Evolutionary conservation across 805 yeast species (phyloP), one percentile per base, ranked within the genome.

Genomic region (Clavispora phyllophila): DNA sequence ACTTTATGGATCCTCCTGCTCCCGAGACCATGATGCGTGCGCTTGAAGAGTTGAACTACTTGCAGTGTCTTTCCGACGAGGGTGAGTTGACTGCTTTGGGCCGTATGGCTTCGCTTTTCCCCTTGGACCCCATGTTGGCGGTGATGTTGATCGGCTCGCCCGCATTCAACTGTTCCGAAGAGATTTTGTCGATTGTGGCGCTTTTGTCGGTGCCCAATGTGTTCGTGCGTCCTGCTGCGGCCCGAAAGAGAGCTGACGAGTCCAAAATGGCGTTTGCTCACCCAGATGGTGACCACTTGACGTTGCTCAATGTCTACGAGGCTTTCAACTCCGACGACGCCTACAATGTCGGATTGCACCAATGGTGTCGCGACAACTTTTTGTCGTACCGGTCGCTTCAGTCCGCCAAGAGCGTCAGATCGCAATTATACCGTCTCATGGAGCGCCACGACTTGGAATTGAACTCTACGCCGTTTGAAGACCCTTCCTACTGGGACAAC

Each of bases 1-100:
- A 93, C 63, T 91, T 93, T 61, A 91, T 91, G 96, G 99, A 91
- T 60, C 98, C 99, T 7, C 99, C 99, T 12, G 98, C 98, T 2
- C 99, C 99, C 9, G 99, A 91, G 65, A 93, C 99, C 6, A 93
- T 91, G 99, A 93, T 93, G 99, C 78, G 99, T 62, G 98, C 98
- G 0, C 71, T 91, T 49, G 99, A 91, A 64, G 99, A 91, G 63
- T 75, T 91, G 57, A 90, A 93, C 60, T 93, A 88, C 60, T 71
- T 91, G 48, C 82, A 84, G 18, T 93, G 97, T 68, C 74, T 91
- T 41, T 87, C 87, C 52, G 96, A 93, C 61, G 91, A 88, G 37
- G 99, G 98, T 47, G 83, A 84, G 42, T 68, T 91, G 52, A 93
- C 98, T 0, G 78, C 93, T 1, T 70, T 91, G 48, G 99, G 99